A percentile compares a stretch with the other conserved stretches of the same genome.
These are phyloP conservation scores for Aspergillus aculeatus DNA, from an alignment of 2,329 filamentous ascomycete genomes.

Conservation along the genomic window DNA sequence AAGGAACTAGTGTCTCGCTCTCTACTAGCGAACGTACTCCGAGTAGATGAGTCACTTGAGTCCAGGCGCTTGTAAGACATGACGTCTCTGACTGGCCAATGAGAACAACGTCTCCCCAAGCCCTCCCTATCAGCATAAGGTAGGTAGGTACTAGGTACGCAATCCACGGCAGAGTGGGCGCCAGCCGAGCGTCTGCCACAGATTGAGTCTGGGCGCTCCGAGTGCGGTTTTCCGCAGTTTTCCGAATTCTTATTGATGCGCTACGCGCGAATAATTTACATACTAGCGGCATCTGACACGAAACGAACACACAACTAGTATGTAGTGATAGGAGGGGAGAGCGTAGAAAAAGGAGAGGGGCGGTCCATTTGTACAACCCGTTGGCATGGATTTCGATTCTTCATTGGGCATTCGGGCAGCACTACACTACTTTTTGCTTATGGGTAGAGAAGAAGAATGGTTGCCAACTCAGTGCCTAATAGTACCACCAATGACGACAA, in stretches of 20 bases:
- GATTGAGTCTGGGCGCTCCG: neutral
- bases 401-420: constrained; percentile 28
- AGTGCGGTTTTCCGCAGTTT: neutral
- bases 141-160: no score
- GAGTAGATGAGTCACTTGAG: neutral
- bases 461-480: constrained; percentile 12
- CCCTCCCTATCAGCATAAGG: neutral
- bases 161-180: neutral
- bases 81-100: neutral
- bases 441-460: neutral
- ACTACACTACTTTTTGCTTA: constrained; percentile 10
- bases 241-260: neutral
- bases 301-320: neutral
- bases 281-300: neutral
- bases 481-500: constrained; percentile 4
- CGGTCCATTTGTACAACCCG: neutral
- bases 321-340: neutral
- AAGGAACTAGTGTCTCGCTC: neutral
- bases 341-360: neutral
- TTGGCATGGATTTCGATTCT: neutral
- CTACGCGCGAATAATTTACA: neutral
- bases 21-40: neutral
- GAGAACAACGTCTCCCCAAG: neutral
- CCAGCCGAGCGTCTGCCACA: neutral
- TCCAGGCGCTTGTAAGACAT: neutral